Percentiles rank a stretch among this genome's conserved stretches.
phyloP scores from a whole-genome alignment of 257 asterid species.

The Leonotis leonurus region DNA sequence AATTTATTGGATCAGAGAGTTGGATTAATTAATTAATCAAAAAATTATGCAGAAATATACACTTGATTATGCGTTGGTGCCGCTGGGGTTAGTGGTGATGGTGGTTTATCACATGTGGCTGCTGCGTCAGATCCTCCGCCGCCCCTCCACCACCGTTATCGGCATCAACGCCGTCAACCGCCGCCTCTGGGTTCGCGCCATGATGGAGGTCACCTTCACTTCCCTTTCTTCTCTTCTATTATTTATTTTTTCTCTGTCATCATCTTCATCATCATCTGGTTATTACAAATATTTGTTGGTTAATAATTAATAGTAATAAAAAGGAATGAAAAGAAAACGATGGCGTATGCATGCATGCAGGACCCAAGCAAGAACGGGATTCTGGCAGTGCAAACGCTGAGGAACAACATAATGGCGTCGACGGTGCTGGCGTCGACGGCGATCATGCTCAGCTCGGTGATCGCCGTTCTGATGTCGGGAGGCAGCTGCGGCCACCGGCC shows the following conservation, averaged over 20 bases:
- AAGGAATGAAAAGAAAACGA: too few relatives aligned
- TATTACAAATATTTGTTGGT: too few relatives aligned
- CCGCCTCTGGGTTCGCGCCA: constrained; percentile 80
- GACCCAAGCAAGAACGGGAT: too few relatives aligned
- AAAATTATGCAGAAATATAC: constrained; percentile 54
- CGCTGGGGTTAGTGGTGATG: constrained; percentile 54
- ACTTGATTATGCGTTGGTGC: constrained; percentile 69
- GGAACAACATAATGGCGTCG: constrained; percentile 93
- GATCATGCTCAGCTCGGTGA: constrained; percentile 71
- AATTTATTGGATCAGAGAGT: too few relatives aligned
- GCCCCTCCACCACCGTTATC: constrained; percentile 64
- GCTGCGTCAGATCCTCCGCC: constrained; percentile 48
- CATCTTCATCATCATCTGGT: too few relatives aligned
- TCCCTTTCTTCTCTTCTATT: too few relatives aligned
- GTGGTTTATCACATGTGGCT: constrained; percentile 78
- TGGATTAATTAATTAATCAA: too few relatives aligned
- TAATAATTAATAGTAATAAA: too few relatives aligned
- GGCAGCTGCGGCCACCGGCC: too few relatives aligned
- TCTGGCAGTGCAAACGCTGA: constrained; percentile 67
- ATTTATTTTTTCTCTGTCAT: too few relatives aligned
- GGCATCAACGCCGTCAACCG: constrained; percentile 87
- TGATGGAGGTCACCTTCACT: constrained; percentile 64
- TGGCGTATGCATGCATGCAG: too few relatives aligned
- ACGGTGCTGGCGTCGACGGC: constrained; percentile 89
- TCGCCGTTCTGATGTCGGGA: constrained; percentile 70